Base-by-base conservation (phyloP, 768 basidiomycete genomes). In the Panellus pusillus region DNA sequence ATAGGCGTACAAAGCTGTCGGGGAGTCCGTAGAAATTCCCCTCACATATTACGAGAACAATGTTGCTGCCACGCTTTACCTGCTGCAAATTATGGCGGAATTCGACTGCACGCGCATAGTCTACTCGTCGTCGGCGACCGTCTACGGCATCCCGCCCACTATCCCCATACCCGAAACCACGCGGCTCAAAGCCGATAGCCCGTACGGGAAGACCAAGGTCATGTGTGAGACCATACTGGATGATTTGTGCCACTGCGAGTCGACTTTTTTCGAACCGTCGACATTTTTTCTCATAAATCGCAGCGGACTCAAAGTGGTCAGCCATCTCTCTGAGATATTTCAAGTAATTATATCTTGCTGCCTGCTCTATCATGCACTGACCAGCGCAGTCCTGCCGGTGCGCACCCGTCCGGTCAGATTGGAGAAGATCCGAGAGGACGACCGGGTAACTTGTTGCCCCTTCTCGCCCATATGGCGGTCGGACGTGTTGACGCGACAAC, bases 51-150 rank as follows among this genome's bases (percentile, higher is more conserved):
- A 98, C 70, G 76, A 81, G 61, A 94, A 93, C 77, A 99, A 99
- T 65, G 97, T 99, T 52, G 72, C 81, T 40, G 95, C 93, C 6
- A 95, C 94, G 7, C 71, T 97, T 52, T 85, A 80, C 45, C 84
- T 98, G 18, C 77, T 97, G 59, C 87, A 94, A 75, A 77, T 82
- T 61, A 96, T 96, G 94, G 73, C 77, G 38, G 89, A 89, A 48
- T 92, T 84, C 70, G 86, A 87, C 58, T 92, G 91, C 74, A 79
- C 80, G 48, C 83, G 92, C 55, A 75, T 99, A 53, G 96, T 99
- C 47, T 99, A 98, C 76, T 98, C 97, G 1, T 98, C 95, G 11
- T 96, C 93, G 19, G 97, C 97, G 6, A 98, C 97, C 15, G 97
- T 99, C 20, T 99, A 99, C 66, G 97, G 97, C 49, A 94, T 86